Base-by-base conservation (phyloP, 495 filamentous ascomycete species). In the Neurospora africana region DNA sequence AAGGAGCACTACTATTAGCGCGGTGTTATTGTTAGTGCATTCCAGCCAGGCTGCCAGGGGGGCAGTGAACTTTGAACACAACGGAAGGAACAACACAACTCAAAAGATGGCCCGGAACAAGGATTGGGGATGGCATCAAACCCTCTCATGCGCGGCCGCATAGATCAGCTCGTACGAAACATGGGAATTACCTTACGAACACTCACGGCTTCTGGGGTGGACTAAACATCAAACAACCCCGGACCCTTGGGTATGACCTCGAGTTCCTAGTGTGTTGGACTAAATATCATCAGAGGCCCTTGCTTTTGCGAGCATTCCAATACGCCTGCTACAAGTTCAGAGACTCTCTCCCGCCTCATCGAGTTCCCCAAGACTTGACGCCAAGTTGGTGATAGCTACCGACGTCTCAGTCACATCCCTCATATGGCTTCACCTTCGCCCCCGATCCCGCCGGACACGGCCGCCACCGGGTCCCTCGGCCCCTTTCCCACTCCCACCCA, bases 401-500 rank as follows among this genome's bases (percentile, higher is more conserved):
- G n/a, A 23, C 10, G 4, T 53, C 44, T 23, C 19, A 53, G 21
- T 53, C 11, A 13, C 3, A 47, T 47, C 36, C n/a, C n/a, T 37
- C 37, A 23, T 6, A 74, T 74, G 69, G 4, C 70, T 11, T 61
- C 23, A 33, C 35, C 58, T 9, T 30, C 39, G 2, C 43, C 41
- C 33, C n/a, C 67, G 6, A 68, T 74, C 65, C 68, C 74, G 36
- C 69, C 53, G 2, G 58, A 70, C 13, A 74, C 70, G 0, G 3
- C 36, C 13, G 44, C 72, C 27, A 74, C 68, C 17, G 15, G 38
- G 7, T 44, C 65, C 4, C 69, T 72, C 47, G 19, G 27, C 0
- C 70, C 77, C 6, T 67, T 81, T 68, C 73, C 77, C 5, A 80
- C 81, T 19, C 80, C 80, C 0, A 78, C 76, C 2, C 43, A 79